phyloP scores from a whole-genome alignment of 495 filamentous ascomycete species.

The Penicillium simplicissimum region DNA sequence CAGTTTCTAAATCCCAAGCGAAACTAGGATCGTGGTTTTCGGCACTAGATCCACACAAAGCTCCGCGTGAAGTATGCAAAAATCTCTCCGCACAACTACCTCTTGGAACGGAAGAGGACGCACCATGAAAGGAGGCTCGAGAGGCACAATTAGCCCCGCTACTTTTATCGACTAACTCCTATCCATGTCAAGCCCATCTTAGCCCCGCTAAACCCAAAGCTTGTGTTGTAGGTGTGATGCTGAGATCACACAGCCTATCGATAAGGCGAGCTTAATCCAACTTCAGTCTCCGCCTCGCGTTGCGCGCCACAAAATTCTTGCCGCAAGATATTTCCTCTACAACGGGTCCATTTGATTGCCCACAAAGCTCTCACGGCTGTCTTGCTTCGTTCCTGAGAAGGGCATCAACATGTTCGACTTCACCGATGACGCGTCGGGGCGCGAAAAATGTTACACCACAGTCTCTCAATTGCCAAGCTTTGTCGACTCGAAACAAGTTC shows the following conservation, averaged over 20 bases:
- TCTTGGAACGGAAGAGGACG: too few relatives aligned
- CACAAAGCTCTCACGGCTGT: background rate
- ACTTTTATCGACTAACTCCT: too few relatives aligned
- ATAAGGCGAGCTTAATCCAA: conserved; percentile 34
- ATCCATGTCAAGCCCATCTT: too few relatives aligned
- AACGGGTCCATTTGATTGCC: background rate
- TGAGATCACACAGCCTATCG: conserved; percentile 24
- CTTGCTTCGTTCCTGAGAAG: background rate
- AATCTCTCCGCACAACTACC: too few relatives aligned
- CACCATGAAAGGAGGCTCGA: too few relatives aligned
- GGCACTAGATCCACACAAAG: too few relatives aligned
- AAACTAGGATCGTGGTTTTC: too few relatives aligned
- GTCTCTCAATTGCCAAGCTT: conserved; percentile 61
- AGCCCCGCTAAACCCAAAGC: background rate
- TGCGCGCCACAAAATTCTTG: conserved; percentile 6
- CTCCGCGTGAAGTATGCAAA: too few relatives aligned
- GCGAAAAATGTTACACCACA: conserved; percentile 74
- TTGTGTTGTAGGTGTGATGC: conserved; percentile 8
- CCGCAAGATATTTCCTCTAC: background rate
- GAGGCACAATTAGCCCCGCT: too few relatives aligned
- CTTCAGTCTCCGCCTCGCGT: conserved; percentile 18
- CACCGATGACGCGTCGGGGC: conserved; percentile 52
- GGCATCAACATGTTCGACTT: conserved; percentile 57
- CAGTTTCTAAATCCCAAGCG: too few relatives aligned
- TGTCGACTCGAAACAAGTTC: conserved; percentile 68